Percentiles rank a stretch among this genome's conserved stretches.
Evolutionary conservation across 2,329 filamentous ascomycete species (phyloP).

Genomic region (Xenoacremonium recifei): DNA sequence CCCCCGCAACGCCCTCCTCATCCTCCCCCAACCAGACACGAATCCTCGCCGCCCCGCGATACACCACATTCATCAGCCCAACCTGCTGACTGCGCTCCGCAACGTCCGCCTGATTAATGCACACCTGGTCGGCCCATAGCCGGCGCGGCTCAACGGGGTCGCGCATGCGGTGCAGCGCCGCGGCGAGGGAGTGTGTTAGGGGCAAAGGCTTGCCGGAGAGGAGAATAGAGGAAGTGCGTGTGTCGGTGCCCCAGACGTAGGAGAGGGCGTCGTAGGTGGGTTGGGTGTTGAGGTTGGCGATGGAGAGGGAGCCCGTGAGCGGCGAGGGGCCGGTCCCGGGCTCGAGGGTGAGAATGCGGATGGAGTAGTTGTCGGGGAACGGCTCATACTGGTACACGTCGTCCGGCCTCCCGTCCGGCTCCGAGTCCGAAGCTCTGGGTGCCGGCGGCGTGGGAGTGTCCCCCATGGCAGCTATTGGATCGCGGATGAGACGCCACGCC

Average conservation of each 20-base stretch:
- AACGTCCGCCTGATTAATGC: conserved; percentile 38
- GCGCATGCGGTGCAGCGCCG: conserved; percentile 29
- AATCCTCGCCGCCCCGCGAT: conserved; percentile 30
- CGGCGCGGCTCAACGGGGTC: conserved; percentile 21
- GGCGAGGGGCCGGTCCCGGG: conserved; percentile 27
- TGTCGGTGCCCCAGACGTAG: conserved; percentile 34
- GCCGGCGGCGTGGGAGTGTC: not conserved
- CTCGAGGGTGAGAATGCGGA: conserved; percentile 33
- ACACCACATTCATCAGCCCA: conserved; percentile 37
- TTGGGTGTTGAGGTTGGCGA: conserved; percentile 20
- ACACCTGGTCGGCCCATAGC: conserved; percentile 41
- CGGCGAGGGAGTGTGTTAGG: conserved; percentile 30
- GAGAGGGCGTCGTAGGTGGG: conserved; percentile 34
- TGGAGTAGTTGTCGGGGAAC: conserved; percentile 17
- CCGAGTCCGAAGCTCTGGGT: too few relatives aligned
- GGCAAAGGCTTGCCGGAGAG: conserved; percentile 23
- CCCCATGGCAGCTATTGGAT: too few relatives aligned
- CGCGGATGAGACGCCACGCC: too few relatives aligned
- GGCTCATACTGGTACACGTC: conserved; percentile 20
- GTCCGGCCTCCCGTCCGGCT: not conserved
- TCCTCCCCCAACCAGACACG: conserved; percentile 37
- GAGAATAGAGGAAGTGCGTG: conserved; percentile 19
- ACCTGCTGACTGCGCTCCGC: conserved; percentile 36
- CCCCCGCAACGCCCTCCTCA: conserved; percentile 22
- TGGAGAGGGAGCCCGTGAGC: conserved; percentile 24